Conservation (phyloP, 345 rosid species). For the Durio zibethinus region DNA sequence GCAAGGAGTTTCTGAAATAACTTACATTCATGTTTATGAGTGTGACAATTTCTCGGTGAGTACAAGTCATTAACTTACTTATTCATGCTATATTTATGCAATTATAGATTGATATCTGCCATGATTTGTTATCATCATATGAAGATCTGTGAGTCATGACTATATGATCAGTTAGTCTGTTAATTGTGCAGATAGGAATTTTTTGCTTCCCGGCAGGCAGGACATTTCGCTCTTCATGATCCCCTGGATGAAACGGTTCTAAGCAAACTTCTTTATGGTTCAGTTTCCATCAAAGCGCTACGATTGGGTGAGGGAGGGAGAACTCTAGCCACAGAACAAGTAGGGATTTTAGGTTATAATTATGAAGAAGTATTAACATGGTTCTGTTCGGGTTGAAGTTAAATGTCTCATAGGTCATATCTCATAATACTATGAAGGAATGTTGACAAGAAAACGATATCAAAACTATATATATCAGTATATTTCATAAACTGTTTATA, state of each 20-base stretch:
- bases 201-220: slow-evolving; percentile 42
- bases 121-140: background rate
- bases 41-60: slow-evolving; percentile 38
- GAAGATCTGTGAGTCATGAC: background rate
- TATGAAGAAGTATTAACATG: background rate
- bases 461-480: background rate
- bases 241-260: slow-evolving; percentile 52
- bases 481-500: background rate
- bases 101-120: background rate
- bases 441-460: background rate
- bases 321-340: slow-evolving; percentile 23
- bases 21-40: slow-evolving; percentile 45
- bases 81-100: background rate
- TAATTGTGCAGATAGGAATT: slow-evolving; percentile 34
- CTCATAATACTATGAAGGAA: background rate
- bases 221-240: slow-evolving; percentile 45
- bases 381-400: background rate
- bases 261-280: slow-evolving; percentile 50
- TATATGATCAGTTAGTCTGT: background rate
- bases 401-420: too few species aligned
- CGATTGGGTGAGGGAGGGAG: slow-evolving; percentile 35
- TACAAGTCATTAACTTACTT: background rate
- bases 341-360: slow-evolving; percentile 11
- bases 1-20: slow-evolving; percentile 30
- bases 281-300: slow-evolving; percentile 39